Evolutionary conservation across 208 protist genomes (phyloP).

Genomic region (Kentomonas sorsogonicus): DNA sequence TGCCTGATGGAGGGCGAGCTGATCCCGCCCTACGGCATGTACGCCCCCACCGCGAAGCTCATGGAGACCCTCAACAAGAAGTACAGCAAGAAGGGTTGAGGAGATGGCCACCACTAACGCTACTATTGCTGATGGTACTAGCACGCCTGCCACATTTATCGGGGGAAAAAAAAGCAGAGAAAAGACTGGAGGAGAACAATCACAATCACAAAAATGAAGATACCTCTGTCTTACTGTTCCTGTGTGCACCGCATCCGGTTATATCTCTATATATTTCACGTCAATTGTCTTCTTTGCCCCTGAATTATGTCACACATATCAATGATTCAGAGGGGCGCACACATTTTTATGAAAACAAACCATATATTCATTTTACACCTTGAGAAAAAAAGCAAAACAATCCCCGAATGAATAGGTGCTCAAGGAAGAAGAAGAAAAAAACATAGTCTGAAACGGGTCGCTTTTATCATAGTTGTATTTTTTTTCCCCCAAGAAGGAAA

Average conservation of each 20-base stretch:
- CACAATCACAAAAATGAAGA: neutral
- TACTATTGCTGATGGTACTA: neutral
- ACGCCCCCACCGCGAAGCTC: slow-evolving; percentile 69
- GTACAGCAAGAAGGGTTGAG: slow-evolving; percentile 24
- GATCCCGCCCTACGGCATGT: slow-evolving; percentile 63
- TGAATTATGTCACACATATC: no score
- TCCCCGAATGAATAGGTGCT: neutral
- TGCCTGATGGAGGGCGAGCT: slow-evolving; percentile 79
- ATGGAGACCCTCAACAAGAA: slow-evolving; percentile 81
- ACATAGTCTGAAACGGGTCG: neutral
- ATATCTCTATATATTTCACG: no score
- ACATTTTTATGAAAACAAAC: no score
- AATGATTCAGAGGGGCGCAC: no score
- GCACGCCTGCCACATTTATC: no score
- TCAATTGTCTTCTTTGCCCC: no score
- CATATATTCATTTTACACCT: no score
- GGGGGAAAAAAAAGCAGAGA: neutral
- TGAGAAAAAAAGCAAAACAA: slow-evolving; percentile 11
- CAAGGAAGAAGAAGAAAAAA: slow-evolving; percentile 5
- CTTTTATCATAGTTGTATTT: neutral
- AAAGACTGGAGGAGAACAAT: no score
- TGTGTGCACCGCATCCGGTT: no score
- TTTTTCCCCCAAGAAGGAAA: slow-evolving; percentile 11
- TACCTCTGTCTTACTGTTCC: neutral
- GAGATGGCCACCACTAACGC: neutral